Conservation (phyloP, 257 asterid species). For the Echium plantagineum region DNA sequence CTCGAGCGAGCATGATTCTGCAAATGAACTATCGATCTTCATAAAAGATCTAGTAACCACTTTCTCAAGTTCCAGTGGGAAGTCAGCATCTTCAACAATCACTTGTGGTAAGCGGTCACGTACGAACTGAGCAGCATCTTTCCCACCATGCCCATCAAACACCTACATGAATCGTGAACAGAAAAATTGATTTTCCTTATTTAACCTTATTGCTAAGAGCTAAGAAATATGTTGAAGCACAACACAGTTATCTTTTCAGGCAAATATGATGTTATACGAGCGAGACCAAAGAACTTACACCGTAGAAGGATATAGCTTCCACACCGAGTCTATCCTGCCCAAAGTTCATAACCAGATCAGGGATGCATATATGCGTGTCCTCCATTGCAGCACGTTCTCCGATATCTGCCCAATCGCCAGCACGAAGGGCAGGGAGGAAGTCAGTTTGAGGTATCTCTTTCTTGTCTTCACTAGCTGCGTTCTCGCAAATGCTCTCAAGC, state of each 20-base stretch:
- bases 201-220: background rate
- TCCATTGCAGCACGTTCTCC: slow-evolving; percentile 75
- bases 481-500: slow-evolving; percentile 78
- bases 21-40: slow-evolving; percentile 69
- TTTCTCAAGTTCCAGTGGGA: slow-evolving; percentile 78
- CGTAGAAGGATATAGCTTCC: slow-evolving; percentile 83
- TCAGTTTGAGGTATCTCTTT: slow-evolving; percentile 21
- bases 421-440: slow-evolving; percentile 58
- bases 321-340: slow-evolving; percentile 38
- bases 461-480: slow-evolving; percentile 33
- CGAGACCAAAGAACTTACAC: slow-evolving; percentile 60
- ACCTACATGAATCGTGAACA: slow-evolving; percentile 33
- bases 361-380: slow-evolving; percentile 78
- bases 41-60: slow-evolving; percentile 64
- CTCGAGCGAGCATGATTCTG: slow-evolving; percentile 56
- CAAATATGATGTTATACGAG: slow-evolving; percentile 14
- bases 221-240: background rate
- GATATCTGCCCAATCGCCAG: slow-evolving; percentile 79
- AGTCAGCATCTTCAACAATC: slow-evolving; percentile 73
- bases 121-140: slow-evolving; percentile 78
- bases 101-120: slow-evolving; percentile 78
- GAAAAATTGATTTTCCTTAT: too few species aligned
- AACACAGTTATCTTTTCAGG: background rate
- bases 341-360: slow-evolving; percentile 54
- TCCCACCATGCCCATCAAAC: slow-evolving; percentile 93